phyloP scores from a whole-genome alignment of 768 basidiomycete genomes.

The Pulveroboletus sp. region DNA sequence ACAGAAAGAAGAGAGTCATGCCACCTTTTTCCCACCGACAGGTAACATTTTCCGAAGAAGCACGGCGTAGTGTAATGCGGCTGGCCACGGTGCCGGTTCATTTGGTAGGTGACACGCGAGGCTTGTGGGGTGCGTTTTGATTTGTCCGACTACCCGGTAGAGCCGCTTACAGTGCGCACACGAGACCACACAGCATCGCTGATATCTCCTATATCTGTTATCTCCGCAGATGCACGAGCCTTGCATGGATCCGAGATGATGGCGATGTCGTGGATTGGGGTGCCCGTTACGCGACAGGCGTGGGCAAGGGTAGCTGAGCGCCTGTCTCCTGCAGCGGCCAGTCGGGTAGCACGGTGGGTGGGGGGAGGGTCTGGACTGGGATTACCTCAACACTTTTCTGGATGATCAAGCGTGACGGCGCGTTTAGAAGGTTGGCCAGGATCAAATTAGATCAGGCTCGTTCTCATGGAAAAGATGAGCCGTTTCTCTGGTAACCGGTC shows the following conservation, averaged over 20 bases:
- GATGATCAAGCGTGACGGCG: background rate
- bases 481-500: conserved; percentile 23
- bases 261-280: conserved; percentile 3
- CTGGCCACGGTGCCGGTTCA: conserved; percentile 3
- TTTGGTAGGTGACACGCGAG: conserved; percentile 2
- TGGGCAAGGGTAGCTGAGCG: no score
- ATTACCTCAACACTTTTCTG: background rate
- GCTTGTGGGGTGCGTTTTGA: background rate
- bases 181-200: conserved; percentile 5
- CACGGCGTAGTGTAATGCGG: background rate
- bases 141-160: conserved; percentile 10
- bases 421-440: background rate
- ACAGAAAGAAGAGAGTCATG: background rate
- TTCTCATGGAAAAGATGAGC: background rate
- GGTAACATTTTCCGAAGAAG: background rate
- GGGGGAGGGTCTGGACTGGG: background rate
- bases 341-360: no score
- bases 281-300: background rate
- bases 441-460: conserved; percentile 10
- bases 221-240: conserved; percentile 18
- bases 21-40: background rate
- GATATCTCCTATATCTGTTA: conserved; percentile 16
- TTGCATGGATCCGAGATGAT: background rate
- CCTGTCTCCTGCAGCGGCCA: no score
- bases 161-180: conserved; percentile 1